Conservation (phyloP, 192 early-diverging fungal species). For the Diversispora epigaea region DNA sequence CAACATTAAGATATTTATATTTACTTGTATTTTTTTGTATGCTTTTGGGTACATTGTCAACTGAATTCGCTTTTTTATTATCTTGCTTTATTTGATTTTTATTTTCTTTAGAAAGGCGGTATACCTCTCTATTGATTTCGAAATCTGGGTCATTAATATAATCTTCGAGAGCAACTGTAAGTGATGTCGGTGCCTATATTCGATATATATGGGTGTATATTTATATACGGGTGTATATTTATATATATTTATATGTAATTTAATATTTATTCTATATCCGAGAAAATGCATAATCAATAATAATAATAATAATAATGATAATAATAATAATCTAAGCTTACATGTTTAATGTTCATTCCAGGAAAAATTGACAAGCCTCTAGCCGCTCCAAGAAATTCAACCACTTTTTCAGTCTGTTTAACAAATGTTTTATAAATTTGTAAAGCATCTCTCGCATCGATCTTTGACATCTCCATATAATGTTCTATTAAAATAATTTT, state of each 20-base stretch:
- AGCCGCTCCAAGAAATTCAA: constrained; percentile 71
- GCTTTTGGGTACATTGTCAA: neutral
- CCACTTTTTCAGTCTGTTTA: constrained; percentile 63
- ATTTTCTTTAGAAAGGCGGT: constrained; percentile 37
- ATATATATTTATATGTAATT: neutral
- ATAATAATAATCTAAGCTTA: constrained; percentile 35
- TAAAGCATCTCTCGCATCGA: constrained; percentile 62
- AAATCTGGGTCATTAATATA: constrained; percentile 70
- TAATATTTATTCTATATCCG: too few species aligned
- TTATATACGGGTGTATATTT: constrained; percentile 6
- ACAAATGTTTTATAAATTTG: constrained; percentile 79
- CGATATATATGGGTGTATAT: neutral
- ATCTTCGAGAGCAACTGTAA: constrained; percentile 65
- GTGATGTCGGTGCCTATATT: constrained; percentile 61
- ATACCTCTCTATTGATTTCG: constrained; percentile 57
- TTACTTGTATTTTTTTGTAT: neutral
- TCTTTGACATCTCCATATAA: constrained; percentile 72
- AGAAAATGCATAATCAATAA: neutral
- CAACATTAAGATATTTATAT: neutral
- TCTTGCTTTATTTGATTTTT: neutral
- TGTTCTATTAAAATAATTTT: constrained; percentile 43
- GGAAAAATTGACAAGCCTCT: constrained; percentile 56
- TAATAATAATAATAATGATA: neutral
- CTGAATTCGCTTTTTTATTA: neutral
- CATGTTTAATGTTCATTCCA: constrained; percentile 70